Evolutionary conservation across 257 asterid species (phyloP).

Genomic region (Linderniella brevidens): DNA sequence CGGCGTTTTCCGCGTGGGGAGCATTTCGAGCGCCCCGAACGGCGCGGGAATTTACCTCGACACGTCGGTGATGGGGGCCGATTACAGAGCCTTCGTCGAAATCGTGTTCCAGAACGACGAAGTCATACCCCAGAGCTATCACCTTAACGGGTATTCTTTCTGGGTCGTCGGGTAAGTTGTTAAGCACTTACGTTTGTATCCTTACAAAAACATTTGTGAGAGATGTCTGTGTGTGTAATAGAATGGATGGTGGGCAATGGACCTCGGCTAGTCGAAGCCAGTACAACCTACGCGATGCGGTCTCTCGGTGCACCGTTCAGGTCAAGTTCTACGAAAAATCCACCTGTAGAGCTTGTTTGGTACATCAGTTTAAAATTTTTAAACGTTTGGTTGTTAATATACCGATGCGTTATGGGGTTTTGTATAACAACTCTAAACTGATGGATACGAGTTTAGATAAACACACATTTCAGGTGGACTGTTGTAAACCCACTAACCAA

Average conservation of each 20-base stretch:
- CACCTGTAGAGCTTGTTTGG: no score
- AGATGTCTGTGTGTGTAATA: no score
- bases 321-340: no score
- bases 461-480: no score
- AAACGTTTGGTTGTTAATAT: no score
- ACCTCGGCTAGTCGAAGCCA: neutral
- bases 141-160: slow-evolving; percentile 3
- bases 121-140: slow-evolving; percentile 1
- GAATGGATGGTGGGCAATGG: neutral
- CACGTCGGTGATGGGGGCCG: slow-evolving; percentile 1
- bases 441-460: no score
- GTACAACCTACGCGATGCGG: slow-evolving; percentile 5
- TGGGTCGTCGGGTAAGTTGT: slow-evolving; percentile 7
- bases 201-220: no score
- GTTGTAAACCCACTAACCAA: no score
- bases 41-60: slow-evolving; percentile 2
- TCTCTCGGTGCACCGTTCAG: slow-evolving; percentile 2
- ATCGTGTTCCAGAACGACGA: slow-evolving; percentile 3
- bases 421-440: no score
- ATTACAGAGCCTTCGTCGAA: slow-evolving; percentile 1
- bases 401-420: no score
- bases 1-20: slow-evolving; percentile 3
- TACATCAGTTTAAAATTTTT: no score
- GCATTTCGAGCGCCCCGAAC: neutral
- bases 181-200: no score